Conservation (phyloP, 2,329 filamentous ascomycete species). For the Penicillium sp. region DNA sequence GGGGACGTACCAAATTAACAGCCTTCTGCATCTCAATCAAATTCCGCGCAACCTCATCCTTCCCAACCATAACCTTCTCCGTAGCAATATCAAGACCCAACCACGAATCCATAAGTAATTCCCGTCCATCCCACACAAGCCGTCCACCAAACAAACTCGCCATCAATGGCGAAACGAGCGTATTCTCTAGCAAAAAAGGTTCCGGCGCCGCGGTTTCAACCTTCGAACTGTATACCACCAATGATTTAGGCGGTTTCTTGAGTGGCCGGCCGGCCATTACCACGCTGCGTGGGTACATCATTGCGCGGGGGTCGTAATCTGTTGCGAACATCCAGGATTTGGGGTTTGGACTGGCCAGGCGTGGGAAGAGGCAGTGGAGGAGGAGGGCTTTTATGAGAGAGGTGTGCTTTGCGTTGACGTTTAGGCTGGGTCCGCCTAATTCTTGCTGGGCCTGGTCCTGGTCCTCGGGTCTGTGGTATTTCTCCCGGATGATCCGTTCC, state of each 20-base stretch:
- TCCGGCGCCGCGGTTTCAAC: neutral
- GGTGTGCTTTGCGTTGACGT: conserved; percentile 49
- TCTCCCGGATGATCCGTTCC: neutral
- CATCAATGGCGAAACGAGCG: conserved; percentile 33
- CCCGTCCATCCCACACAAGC: conserved; percentile 18
- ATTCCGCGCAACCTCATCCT: conserved; percentile 25
- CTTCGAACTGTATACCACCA: conserved; percentile 17
- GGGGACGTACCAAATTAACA: conserved; percentile 30
- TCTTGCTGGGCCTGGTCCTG: conserved; percentile 22
- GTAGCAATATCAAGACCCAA: conserved; percentile 33
- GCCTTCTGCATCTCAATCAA: conserved; percentile 42
- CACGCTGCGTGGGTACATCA: conserved; percentile 7
- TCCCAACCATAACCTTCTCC: conserved; percentile 1
- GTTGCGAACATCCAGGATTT: neutral
- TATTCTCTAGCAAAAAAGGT: conserved; percentile 34
- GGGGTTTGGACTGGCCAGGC: conserved; percentile 42
- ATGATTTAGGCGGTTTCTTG: neutral
- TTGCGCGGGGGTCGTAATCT: neutral
- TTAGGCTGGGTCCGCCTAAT: conserved; percentile 43
- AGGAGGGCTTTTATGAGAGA: conserved; percentile 54
- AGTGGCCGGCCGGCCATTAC: neutral
- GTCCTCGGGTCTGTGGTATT: conserved; percentile 16
- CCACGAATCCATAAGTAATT: conserved; percentile 42
- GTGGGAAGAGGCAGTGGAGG: conserved; percentile 51
- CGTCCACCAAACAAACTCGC: conserved; percentile 33